Conservation (phyloP, 73 alveolate genomes). For the Blepharisma japonicum region DNA sequence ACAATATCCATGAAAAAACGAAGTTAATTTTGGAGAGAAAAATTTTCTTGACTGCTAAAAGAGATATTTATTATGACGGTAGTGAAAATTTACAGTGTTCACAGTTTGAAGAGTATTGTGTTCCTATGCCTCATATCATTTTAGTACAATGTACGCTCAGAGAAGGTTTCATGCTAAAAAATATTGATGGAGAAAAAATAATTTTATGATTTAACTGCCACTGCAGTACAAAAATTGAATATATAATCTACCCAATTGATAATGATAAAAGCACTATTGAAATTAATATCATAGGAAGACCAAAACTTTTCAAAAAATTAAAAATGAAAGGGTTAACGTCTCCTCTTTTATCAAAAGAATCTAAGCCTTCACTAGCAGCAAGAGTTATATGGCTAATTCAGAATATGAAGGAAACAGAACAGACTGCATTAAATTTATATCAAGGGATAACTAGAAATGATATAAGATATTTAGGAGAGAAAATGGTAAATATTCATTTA, state of each 20-base stretch:
- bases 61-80: too few relatives aligned
- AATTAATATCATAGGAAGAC: background rate
- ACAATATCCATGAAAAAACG: background rate
- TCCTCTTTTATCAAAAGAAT: background rate
- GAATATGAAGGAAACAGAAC: conserved; percentile 22
- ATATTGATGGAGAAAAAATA: background rate
- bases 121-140: background rate
- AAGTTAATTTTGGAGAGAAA: background rate
- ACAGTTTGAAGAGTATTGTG: background rate
- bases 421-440: background rate
- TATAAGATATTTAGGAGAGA: background rate
- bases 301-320: background rate
- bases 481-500: background rate
- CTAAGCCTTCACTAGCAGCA: conserved; percentile 1
- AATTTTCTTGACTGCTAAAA: background rate
- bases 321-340: background rate
- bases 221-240: background rate
- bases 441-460: background rate
- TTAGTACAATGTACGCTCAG: background rate
- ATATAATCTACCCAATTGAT: background rate
- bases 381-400: conserved; percentile 2
- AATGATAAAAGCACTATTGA: background rate
- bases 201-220: background rate
- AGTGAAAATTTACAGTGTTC: background rate
- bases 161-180: background rate